Evolutionary conservation across 306 rosid species (phyloP).

Genomic region (Geum urbanum): DNA sequence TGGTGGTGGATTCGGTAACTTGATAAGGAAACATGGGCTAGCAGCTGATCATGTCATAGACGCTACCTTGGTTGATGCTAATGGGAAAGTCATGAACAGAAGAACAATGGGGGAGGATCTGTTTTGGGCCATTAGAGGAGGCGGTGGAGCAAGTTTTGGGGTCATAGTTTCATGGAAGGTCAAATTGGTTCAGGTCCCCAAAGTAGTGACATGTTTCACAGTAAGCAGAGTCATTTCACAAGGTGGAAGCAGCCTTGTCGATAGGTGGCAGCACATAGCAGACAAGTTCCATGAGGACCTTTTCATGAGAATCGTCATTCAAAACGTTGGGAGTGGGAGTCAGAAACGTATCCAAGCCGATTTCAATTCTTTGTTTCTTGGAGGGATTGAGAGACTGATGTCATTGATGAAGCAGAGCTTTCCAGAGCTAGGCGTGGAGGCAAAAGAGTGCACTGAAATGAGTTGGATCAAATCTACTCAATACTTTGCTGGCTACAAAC

Average conservation of each 20-base stretch:
- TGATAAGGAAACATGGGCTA: conserved; percentile 46
- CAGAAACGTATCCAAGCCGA: conserved; percentile 20
- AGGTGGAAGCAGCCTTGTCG: conserved; percentile 27
- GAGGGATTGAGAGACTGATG: conserved; percentile 31
- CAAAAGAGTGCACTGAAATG: conserved; percentile 53
- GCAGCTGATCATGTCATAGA: conserved; percentile 46
- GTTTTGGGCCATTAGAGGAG: conserved; percentile 66
- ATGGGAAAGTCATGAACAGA: conserved; percentile 35
- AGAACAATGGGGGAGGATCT: conserved; percentile 46
- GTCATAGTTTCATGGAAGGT: conserved; percentile 44
- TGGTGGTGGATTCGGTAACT: conserved; percentile 47
- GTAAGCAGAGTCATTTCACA: conserved; percentile 21
- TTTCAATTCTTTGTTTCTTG: conserved; percentile 42
- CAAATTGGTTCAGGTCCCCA: conserved; percentile 38
- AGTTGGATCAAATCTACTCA: conserved; percentile 48
- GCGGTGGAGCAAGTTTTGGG: conserved; percentile 61
- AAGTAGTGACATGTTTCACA: conserved; percentile 31
- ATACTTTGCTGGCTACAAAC: conserved; percentile 36
- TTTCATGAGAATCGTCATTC: conserved; percentile 44
- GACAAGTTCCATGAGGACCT: conserved; percentile 45
- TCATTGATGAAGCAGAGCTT: conserved; percentile 43
- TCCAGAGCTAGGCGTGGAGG: conserved; percentile 45
- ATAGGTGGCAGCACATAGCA: conserved; percentile 40
- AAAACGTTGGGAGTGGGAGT: conserved; percentile 24
- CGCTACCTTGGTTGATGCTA: conserved; percentile 37